Percentiles rank a stretch among this genome's conserved stretches.
Evolutionary conservation across 2,329 filamentous ascomycete species (phyloP).

Genomic region (Microcyclospora pomicola): DNA sequence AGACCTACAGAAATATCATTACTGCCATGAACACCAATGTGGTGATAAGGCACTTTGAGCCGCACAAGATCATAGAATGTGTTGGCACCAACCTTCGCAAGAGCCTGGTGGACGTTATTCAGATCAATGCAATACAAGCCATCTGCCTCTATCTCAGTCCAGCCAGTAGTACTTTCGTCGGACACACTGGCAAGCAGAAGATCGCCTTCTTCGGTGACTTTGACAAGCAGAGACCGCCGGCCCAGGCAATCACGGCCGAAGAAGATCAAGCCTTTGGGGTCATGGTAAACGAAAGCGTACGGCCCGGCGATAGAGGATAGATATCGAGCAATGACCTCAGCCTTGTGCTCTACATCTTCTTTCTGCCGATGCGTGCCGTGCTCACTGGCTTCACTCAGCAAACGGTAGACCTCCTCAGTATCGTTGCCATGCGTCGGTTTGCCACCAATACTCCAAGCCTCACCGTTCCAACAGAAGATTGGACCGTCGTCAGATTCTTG

Average conservation of each 20-base stretch:
- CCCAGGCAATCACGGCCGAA: slow-evolving; percentile 82
- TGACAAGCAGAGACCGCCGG: slow-evolving; percentile 60
- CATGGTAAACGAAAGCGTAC: slow-evolving; percentile 78
- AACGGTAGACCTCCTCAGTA: slow-evolving; percentile 51
- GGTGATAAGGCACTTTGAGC: slow-evolving; percentile 8
- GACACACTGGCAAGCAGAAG: slow-evolving; percentile 60
- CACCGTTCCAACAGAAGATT: slow-evolving; percentile 90
- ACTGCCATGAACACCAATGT: slow-evolving; percentile 1
- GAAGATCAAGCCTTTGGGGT: slow-evolving; percentile 53
- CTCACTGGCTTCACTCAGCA: slow-evolving; percentile 29
- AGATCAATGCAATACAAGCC: slow-evolving; percentile 62
- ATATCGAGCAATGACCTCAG: slow-evolving; percentile 3
- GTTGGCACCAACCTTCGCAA: background rate
- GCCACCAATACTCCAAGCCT: slow-evolving; percentile 67
- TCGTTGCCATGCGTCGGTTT: slow-evolving; percentile 60
- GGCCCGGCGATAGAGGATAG: slow-evolving; percentile 43
- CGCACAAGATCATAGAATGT: background rate
- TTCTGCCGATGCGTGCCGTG: background rate
- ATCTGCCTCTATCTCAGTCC: slow-evolving; percentile 73
- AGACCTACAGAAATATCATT: slow-evolving; percentile 13
- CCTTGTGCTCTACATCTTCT: background rate
- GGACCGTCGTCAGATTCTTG: slow-evolving; percentile 43
- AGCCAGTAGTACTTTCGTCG: slow-evolving; percentile 38
- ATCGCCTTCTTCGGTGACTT: slow-evolving; percentile 33
- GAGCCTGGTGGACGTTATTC: background rate